Evolutionary conservation across 2,329 filamentous ascomycete species (phyloP).

Genomic region (Metarhizium rileyi): DNA sequence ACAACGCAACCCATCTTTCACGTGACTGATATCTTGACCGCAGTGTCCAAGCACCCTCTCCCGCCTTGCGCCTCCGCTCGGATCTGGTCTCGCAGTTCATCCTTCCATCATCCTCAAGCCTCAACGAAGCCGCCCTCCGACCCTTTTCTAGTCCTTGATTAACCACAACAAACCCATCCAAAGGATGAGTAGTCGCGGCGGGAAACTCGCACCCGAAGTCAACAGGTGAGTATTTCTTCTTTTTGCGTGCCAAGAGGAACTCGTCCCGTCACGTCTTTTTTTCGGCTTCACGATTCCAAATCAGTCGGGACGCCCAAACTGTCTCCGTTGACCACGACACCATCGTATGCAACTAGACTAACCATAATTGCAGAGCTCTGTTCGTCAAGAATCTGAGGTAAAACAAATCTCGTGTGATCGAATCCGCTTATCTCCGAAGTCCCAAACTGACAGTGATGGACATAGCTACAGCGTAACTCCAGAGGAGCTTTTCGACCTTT

Average conservation of each 20-base stretch:
- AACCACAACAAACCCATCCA: conserved; percentile 31
- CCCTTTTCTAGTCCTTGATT: conserved; percentile 20
- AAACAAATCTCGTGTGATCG: conserved; percentile 3
- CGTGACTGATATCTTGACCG: conserved; percentile 15
- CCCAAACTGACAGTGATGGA: conserved; percentile 14
- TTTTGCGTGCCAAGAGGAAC: conserved; percentile 6
- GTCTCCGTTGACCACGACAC: neutral
- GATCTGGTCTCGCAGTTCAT: conserved; percentile 20
- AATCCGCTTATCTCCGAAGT: neutral
- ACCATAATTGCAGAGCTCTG: conserved; percentile 64
- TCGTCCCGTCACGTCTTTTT: conserved; percentile 2
- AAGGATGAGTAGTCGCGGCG: conserved; percentile 95
- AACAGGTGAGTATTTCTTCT: conserved; percentile 57
- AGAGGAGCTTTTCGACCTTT: conserved; percentile 96
- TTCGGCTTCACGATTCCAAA: neutral
- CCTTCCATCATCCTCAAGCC: conserved; percentile 15
- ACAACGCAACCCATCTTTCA: conserved; percentile 11
- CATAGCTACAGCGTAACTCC: conserved; percentile 94
- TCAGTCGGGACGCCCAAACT: neutral
- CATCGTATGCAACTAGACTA: conserved; percentile 15
- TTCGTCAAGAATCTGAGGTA: conserved; percentile 99
- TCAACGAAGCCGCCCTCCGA: conserved; percentile 10
- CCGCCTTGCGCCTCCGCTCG: conserved; percentile 17
- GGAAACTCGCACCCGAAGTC: conserved; percentile 98
- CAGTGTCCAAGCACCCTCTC: conserved; percentile 17